These are phyloP conservation scores for Clonostachys chloroleuca DNA, from an alignment of 2,329 filamentous ascomycete genomes.

Conservation along the genomic window DNA sequence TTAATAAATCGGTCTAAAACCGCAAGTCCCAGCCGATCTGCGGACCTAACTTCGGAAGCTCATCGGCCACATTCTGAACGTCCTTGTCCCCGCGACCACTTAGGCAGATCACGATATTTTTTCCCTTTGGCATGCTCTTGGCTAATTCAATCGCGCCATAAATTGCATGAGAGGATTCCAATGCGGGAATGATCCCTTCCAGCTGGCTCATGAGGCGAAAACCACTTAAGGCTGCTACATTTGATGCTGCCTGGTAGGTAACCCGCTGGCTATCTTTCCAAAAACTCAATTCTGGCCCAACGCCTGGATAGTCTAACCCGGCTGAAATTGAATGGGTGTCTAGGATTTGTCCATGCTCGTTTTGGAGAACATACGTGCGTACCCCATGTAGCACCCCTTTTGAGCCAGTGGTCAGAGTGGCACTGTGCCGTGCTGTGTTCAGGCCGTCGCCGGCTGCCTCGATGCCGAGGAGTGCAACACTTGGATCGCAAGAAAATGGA, in stretches of 20 bases:
- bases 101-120: constrained; percentile 1
- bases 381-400: neutral
- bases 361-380: neutral
- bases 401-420: neutral
- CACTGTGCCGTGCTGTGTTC: neutral
- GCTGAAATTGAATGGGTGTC: neutral
- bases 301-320: constrained; percentile 1
- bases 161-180: constrained; percentile 1
- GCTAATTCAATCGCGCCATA: constrained; percentile 1
- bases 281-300: constrained; percentile 1
- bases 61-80: constrained; percentile 58
- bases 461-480: neutral
- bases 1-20: constrained; percentile 34
- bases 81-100: constrained; percentile 2
- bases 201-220: constrained; percentile 1
- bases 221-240: neutral
- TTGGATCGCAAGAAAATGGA: neutral
- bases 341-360: neutral
- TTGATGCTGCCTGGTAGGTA: neutral
- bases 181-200: constrained; percentile 1
- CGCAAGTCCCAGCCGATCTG: constrained; percentile 74
- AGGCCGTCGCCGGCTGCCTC: neutral
- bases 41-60: constrained; percentile 82
- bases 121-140: neutral
- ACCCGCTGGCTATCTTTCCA: neutral